Base-by-base conservation (phyloP, 2,329 filamentous ascomycete genomes). In the Scolecobasidium constrictum region DNA sequence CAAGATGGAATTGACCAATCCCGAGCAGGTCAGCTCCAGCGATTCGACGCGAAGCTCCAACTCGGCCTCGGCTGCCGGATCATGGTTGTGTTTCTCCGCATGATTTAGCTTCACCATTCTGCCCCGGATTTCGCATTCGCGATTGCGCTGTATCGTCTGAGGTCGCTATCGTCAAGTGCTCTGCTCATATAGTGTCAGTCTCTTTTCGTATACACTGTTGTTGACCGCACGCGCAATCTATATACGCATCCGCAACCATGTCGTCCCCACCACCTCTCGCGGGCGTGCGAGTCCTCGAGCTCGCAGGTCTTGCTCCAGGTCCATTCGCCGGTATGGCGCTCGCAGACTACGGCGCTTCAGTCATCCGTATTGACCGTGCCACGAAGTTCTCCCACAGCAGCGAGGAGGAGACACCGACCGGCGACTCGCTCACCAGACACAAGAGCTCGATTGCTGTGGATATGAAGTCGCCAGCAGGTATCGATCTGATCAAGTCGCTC, bases 251-350 rank as follows among this genome's bases (percentile, higher is more conserved):
- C 12, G 4, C 15, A 12, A 45, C 19, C 36, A 47, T 47, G 46
- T 34, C 38, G 16, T 37, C 49, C 38, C 57, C 60, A 48, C 68
- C 68, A 35, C 72, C 75, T 4, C 63, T 83, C 21, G 60, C 66
- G 11, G 75, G 74, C 49, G 59, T 80, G 43, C 68, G 71, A n/a
- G 78, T 81, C 22, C 66, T 83, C 31, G 78, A 83, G 56, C 74
- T 83, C 50, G 78, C 75, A 18, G 78, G 78, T 20, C 63, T 83
- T 21, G 73, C 73, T 38, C 73, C 73, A 53, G 72, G 83, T 19
- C 88, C 88, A 35, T 95, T 92, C 60, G 83, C 86, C 39, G 87
- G 87, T 53, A 76, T 95, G 56, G 76, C 64, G 40, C 80, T 95
- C 48, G 81, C 88, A 52, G 88, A 95, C 64, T 86, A 86, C 50